These are phyloP conservation scores for Annulohypoxylon moriforme DNA, from an alignment of 495 filamentous ascomycete genomes.

Conservation along the genomic window DNA sequence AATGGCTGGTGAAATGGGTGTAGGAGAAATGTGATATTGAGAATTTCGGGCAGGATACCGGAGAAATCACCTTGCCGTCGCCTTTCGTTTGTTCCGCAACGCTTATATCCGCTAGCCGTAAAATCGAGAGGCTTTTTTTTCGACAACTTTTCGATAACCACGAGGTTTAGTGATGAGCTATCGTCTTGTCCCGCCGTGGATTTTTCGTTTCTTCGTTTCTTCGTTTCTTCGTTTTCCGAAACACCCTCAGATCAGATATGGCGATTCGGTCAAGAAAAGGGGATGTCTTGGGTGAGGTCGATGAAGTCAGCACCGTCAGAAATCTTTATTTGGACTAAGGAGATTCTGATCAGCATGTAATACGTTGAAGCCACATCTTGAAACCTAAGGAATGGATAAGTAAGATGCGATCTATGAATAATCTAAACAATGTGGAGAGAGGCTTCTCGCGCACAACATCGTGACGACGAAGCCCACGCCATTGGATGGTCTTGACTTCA, in stretches of 20 bases:
- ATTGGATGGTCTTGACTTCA: constrained; percentile 39
- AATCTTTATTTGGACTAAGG: constrained; percentile 19
- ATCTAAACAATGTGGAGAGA: constrained; percentile 32
- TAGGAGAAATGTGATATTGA: constrained; percentile 9
- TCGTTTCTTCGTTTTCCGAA: neutral
- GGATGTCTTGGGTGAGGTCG: constrained; percentile 24
- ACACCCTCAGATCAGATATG: constrained; percentile 1
- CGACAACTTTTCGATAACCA: neutral
- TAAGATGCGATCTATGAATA: constrained; percentile 34
- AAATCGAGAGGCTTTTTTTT: neutral
- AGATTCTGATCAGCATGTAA: constrained; percentile 42
- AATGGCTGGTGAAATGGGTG: constrained; percentile 8
- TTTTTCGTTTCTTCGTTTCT: neutral
- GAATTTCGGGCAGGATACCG: constrained; percentile 11
- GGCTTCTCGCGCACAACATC: constrained; percentile 31
- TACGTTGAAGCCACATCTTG: constrained; percentile 27
- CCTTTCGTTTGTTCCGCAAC: constrained; percentile 19
- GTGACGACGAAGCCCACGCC: constrained; percentile 30
- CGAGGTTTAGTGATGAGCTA: constrained; percentile 3
- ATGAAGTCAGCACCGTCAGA: constrained; percentile 31
- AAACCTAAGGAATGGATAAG: constrained; percentile 1
- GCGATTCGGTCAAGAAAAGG: constrained; percentile 17
- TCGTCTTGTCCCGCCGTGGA: neutral
- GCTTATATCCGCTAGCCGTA: constrained; percentile 8
- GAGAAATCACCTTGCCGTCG: constrained; percentile 24